Conservation (phyloP, 805 yeast species). For the Schizosaccharomyces japonicus region DNA sequence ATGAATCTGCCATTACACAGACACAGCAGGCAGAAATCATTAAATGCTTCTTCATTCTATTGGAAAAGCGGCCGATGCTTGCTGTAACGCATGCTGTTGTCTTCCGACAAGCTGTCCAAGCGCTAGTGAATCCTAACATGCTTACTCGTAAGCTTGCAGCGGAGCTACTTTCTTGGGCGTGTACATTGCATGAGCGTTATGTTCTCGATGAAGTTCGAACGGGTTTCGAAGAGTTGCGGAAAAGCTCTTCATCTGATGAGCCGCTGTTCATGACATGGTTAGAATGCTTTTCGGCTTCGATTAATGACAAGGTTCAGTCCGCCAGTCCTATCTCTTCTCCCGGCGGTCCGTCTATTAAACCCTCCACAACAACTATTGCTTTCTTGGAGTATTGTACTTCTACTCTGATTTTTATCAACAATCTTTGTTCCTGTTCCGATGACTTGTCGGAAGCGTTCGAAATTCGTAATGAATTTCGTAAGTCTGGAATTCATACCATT, state of each 20-base stretch:
- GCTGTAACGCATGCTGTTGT: neutral
- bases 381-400: slow-evolving; percentile 1
- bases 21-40: neutral
- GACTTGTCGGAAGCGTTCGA: neutral
- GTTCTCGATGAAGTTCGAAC: neutral
- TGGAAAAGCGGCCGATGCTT: neutral
- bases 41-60: neutral
- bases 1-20: neutral
- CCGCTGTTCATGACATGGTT: neutral
- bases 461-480: neutral
- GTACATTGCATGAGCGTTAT: neutral
- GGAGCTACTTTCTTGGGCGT: neutral
- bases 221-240: neutral
- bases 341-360: neutral
- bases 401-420: neutral
- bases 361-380: neutral
- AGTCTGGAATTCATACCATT: neutral
- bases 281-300: neutral
- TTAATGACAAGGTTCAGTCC: neutral
- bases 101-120: neutral
- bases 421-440: neutral
- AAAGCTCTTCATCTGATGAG: neutral
- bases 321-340: neutral
- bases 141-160: neutral
- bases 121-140: neutral